Conservation (phyloP, 257 asterid species). For the Gynochthodes officinalis region DNA sequence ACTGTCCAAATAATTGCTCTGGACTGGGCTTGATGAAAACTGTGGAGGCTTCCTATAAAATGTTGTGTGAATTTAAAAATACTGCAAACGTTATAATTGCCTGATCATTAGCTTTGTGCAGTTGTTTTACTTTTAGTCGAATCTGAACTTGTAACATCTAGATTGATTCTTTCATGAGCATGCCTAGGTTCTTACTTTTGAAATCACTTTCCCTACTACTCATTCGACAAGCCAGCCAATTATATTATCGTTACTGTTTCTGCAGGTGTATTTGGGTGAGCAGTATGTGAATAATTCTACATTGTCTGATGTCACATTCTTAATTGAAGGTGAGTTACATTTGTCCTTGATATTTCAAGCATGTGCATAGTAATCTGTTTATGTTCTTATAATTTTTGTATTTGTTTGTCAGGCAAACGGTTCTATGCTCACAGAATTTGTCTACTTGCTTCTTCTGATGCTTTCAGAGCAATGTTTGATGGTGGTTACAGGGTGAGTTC, state of each 20-base stretch:
- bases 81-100: not conserved
- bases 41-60: not conserved
- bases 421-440: constrained; percentile 97
- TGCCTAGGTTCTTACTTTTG: not conserved
- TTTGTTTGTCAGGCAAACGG: constrained; percentile 43
- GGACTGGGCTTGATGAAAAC: not conserved
- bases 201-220: not conserved
- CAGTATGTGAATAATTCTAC: constrained; percentile 88
- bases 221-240: not conserved
- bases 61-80: not conserved
- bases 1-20: not conserved
- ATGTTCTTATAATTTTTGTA: not conserved
- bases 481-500: constrained; percentile 95
- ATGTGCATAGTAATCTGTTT: not conserved
- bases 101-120: not conserved
- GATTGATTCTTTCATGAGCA: not conserved
- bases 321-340: constrained; percentile 70
- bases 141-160: not conserved
- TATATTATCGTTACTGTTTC: constrained; percentile 16
- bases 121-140: not conserved
- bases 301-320: constrained; percentile 86
- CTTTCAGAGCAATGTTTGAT: constrained; percentile 97
- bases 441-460: constrained; percentile 95
- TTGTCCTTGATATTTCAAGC: not conserved
- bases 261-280: constrained; percentile 97